Conservation (phyloP, 108 stramenopile species). For the Fragilaria radians region DNA sequence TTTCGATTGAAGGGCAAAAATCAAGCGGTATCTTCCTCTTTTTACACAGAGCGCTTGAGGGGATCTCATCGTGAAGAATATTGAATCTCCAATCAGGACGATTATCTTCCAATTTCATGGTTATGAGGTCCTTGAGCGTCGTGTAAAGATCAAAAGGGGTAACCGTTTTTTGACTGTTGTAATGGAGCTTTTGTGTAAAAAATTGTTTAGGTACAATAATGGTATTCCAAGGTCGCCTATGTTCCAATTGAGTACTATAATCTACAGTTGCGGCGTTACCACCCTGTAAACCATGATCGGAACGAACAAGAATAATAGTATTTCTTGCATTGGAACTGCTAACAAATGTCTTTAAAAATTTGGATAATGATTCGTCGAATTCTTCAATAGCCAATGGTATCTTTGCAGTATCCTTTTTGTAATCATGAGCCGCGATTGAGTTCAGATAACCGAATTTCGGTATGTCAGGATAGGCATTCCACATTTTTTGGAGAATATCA, state of each 20-base stretch:
- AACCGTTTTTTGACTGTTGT: too few species aligned
- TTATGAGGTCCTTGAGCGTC: too few species aligned
- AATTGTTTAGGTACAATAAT: slow-evolving; percentile 32
- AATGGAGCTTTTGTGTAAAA: too few species aligned
- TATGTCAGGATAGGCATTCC: slow-evolving; percentile 19
- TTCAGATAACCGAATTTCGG: slow-evolving; percentile 52
- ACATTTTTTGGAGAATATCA: slow-evolving; percentile 37
- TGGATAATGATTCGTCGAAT: slow-evolving; percentile 26
- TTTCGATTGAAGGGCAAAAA: too few species aligned
- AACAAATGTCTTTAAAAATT: slow-evolving; percentile 28
- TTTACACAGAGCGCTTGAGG: too few species aligned
- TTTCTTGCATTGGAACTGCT: slow-evolving; percentile 12
- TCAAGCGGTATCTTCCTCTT: too few species aligned
- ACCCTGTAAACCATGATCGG: slow-evolving; percentile 46
- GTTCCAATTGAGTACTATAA: slow-evolving; percentile 42
- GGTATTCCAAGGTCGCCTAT: slow-evolving; percentile 38
- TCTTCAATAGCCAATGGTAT: slow-evolving; percentile 21
- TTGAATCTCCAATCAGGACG: too few species aligned
- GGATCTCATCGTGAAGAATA: too few species aligned
- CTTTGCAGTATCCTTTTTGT: slow-evolving; percentile 22
- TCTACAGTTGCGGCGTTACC: slow-evolving; percentile 29
- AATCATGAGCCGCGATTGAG: slow-evolving; percentile 48
- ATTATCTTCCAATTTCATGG: too few species aligned
- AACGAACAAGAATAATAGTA: slow-evolving; percentile 40
- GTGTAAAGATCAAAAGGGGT: too few species aligned